Conservation (phyloP, 1,284 basidiomycete genomes). For the Athelia psychrophila region DNA sequence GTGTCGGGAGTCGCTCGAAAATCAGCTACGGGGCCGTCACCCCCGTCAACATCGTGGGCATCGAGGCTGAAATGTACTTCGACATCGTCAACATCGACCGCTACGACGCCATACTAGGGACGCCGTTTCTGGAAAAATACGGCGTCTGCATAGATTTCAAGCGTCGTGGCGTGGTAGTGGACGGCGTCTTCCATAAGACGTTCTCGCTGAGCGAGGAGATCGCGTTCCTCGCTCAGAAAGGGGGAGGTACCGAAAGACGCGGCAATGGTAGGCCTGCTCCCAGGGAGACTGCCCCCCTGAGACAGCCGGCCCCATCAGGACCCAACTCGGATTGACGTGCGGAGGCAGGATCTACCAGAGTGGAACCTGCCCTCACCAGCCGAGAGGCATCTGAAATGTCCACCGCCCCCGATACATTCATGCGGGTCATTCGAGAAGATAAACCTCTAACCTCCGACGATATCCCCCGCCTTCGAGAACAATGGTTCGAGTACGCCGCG, state of each 20-base stretch:
- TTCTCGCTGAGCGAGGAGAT: not conserved
- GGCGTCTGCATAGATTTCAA: not conserved
- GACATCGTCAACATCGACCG: slow-evolving; percentile 16
- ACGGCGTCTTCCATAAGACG: too few species aligned
- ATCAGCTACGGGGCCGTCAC: slow-evolving; percentile 20
- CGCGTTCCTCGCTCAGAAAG: not conserved
- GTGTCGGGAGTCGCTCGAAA: slow-evolving; percentile 17
- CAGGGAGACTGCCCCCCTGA: not conserved
- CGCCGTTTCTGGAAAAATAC: not conserved
- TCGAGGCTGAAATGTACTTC: slow-evolving; percentile 18
- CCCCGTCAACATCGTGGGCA: slow-evolving; percentile 17
- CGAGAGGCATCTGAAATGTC: not conserved
- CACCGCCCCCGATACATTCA: too few species aligned
- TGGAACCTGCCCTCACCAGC: not conserved
- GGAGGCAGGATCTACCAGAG: not conserved
- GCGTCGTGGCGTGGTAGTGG: not conserved
- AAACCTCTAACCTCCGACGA: slow-evolving; percentile 5
- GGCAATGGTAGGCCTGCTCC: not conserved
- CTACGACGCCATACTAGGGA: not conserved
- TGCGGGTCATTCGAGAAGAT: not conserved
- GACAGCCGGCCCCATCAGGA: not conserved
- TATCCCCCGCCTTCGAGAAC: slow-evolving; percentile 12
- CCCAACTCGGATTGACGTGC: not conserved
- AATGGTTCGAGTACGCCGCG: slow-evolving; percentile 11
- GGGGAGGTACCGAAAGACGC: not conserved